A percentile compares a stretch with the other conserved stretches of the same genome.
These are phyloP conservation scores for Pythium brassicae DNA, from an alignment of 352 stramenopile genomes.

Conservation along the genomic window DNA sequence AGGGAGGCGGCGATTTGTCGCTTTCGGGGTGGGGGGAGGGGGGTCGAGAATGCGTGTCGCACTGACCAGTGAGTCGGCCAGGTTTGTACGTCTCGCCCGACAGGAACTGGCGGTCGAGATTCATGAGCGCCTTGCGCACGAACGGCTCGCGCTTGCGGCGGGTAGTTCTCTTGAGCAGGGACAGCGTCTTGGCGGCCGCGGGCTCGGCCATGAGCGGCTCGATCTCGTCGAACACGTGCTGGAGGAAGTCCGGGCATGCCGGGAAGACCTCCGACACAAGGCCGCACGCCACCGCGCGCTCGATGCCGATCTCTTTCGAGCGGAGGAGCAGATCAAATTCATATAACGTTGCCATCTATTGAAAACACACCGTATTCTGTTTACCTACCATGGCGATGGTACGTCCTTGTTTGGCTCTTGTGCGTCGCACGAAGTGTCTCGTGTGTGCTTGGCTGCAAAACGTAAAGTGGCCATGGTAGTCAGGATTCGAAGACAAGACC, in stretches of 20 bases:
- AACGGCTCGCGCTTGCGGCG: constrained; percentile 37
- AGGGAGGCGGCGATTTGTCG: no score
- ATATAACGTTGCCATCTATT: no score
- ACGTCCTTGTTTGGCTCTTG: no score
- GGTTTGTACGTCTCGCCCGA: constrained; percentile 41
- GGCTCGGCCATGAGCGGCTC: constrained; percentile 38
- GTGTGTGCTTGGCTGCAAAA: no score
- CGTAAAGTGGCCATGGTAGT: no score
- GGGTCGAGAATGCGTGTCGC: no score
- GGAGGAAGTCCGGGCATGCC: constrained; percentile 32
- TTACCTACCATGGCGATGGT: no score
- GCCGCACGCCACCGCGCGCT: constrained; percentile 49
- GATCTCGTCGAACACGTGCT: constrained; percentile 38
- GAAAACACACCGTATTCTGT: no score
- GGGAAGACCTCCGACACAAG: constrained; percentile 39
- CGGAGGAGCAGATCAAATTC: constrained; percentile 73
- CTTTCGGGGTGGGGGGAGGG: no score
- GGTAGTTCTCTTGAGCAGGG: constrained; percentile 55
- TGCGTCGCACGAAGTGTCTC: no score
- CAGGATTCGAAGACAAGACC: no score
- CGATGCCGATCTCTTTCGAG: constrained; percentile 49
- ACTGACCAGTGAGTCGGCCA: no score
- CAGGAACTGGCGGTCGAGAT: constrained; percentile 55
- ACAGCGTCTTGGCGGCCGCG: constrained; percentile 44
- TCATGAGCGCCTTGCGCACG: constrained; percentile 56